phyloP scores from a whole-genome alignment of 768 basidiomycete genomes.

The Suillus cothurnatus region DNA sequence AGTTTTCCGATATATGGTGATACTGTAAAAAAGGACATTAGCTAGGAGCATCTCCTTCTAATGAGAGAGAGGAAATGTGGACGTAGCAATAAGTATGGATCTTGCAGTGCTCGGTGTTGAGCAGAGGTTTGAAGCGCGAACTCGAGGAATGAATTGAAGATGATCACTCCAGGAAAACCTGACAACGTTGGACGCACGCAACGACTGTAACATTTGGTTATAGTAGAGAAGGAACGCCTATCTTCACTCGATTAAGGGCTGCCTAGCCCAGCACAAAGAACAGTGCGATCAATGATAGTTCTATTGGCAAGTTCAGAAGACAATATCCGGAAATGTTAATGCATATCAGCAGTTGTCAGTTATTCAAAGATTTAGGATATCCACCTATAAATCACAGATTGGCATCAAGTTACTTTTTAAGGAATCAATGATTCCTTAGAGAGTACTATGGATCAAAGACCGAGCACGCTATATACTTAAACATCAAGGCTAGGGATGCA shows the following conservation, averaged over 20 bases:
- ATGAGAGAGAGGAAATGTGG: neutral
- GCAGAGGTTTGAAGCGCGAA: neutral
- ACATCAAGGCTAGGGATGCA: neutral
- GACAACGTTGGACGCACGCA: neutral
- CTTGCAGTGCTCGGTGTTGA: neutral
- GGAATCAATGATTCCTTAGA: conserved; percentile 25
- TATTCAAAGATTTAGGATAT: neutral
- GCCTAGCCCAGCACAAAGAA: neutral
- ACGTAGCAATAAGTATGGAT: neutral
- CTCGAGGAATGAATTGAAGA: neutral
- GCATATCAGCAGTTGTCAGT: neutral
- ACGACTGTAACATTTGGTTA: neutral
- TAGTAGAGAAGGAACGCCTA: neutral
- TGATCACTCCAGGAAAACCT: neutral
- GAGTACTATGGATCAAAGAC: conserved; percentile 1
- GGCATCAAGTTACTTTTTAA: conserved; percentile 17
- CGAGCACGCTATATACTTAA: neutral
- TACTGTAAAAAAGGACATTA: neutral
- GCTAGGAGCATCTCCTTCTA: neutral
- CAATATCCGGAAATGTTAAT: neutral
- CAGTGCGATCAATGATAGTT: neutral
- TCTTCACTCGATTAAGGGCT: neutral
- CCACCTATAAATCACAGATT: neutral
- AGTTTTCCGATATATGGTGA: neutral
- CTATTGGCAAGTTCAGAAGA: neutral